Conservation (phyloP, 371 early-diverging fungal genomes). For the Nematocida parisii region DNA sequence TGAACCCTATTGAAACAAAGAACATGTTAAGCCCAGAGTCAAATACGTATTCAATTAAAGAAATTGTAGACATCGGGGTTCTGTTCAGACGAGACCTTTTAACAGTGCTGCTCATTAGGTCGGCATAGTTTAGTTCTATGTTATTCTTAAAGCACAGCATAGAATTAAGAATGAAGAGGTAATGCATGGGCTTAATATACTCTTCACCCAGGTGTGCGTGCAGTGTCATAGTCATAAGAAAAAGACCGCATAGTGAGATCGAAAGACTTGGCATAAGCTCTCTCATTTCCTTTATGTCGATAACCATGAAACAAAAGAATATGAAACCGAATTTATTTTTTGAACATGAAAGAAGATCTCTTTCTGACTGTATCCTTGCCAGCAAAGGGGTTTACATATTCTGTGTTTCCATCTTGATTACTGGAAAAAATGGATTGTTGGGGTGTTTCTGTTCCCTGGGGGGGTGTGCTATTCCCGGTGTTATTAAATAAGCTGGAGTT, state of each 20-base stretch:
- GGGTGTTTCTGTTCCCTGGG: constrained; percentile 5
- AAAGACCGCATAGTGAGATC: constrained; percentile 66
- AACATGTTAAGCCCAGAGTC: constrained; percentile 65
- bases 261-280: constrained; percentile 64
- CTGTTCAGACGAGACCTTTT: neutral
- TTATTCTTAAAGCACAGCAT: constrained; percentile 70
- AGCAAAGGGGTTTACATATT: constrained; percentile 41
- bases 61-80: neutral
- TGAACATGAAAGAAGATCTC: constrained; percentile 32
- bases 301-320: constrained; percentile 28
- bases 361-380: constrained; percentile 41
- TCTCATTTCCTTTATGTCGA: constrained; percentile 17
- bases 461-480: no score
- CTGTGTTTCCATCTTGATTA: neutral
- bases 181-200: constrained; percentile 53
- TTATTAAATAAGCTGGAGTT: no score
- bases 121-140: constrained; percentile 68
- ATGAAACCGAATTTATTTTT: constrained; percentile 55
- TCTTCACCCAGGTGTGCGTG: constrained; percentile 27
- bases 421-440: neutral
- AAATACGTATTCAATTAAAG: constrained; percentile 59
- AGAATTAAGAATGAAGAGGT: constrained; percentile 68
- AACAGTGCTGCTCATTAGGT: constrained; percentile 51
- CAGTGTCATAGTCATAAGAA: constrained; percentile 59
- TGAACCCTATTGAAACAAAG: constrained; percentile 61